These are phyloP conservation scores for Goffeauzyma gilvescens DNA, from an alignment of 768 basidiomycete species.

Conservation along the genomic window DNA sequence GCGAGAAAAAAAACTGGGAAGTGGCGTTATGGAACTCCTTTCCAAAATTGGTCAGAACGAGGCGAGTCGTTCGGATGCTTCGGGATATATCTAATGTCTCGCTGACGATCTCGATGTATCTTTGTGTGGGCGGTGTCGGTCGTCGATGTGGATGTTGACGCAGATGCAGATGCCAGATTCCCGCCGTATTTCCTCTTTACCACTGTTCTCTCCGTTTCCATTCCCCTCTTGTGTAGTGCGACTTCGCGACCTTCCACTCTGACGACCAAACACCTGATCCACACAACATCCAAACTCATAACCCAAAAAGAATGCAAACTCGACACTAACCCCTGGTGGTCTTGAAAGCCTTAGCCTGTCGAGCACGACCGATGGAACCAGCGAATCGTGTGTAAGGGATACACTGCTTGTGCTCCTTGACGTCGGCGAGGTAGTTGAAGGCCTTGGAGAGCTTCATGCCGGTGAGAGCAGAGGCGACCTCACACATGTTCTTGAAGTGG, in stretches of 20 bases:
- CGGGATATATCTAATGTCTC: too few species aligned
- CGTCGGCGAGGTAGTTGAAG: slow-evolving; percentile 79
- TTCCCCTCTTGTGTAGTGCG: too few species aligned
- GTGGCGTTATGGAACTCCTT: too few species aligned
- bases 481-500: slow-evolving; percentile 99
- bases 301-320: background rate
- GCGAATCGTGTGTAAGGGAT: slow-evolving; percentile 92
- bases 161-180: too few species aligned
- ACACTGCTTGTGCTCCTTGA: slow-evolving; percentile 86
- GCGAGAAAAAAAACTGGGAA: too few species aligned
- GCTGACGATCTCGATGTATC: too few species aligned
- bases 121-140: too few species aligned
- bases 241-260: background rate
- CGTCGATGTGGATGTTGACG: too few species aligned
- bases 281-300: background rate
- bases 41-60: too few species aligned
- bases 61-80: too few species aligned
- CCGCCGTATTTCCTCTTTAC: background rate
- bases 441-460: slow-evolving; percentile 89
- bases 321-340: slow-evolving; percentile 66
- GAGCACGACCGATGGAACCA: slow-evolving; percentile 84
- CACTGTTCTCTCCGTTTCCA: background rate
- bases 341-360: slow-evolving; percentile 91
- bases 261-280: background rate
- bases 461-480: slow-evolving; percentile 85